Percentiles rank a stretch among this genome's conserved stretches.
Conservation (phyloP, 1,284 basidiomycete species). For the Sporisorium graminicola region DNA sequence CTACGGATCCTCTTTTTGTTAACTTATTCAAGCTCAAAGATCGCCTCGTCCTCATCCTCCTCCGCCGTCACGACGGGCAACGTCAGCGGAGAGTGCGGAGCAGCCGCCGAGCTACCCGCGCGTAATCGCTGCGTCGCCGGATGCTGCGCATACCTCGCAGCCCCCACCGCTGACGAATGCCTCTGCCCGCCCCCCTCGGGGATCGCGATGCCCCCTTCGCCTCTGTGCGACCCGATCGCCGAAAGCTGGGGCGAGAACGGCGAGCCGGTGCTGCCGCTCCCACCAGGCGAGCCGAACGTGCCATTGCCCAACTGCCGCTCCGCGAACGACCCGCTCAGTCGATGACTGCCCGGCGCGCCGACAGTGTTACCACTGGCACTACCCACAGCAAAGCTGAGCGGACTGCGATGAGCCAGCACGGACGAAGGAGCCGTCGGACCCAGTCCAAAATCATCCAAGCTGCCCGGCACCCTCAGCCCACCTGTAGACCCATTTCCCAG, state of each 20-base stretch:
- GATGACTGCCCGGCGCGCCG: background rate
- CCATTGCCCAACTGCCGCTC: constrained; percentile 27
- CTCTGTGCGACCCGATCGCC: constrained; percentile 40
- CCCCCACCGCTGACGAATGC: constrained; percentile 8
- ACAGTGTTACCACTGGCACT: background rate
- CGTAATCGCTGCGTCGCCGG: constrained; percentile 42
- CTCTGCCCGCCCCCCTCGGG: constrained; percentile 24
- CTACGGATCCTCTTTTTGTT: constrained; percentile 4
- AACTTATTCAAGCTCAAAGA: constrained; percentile 65
- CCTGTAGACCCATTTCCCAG: constrained; percentile 5
- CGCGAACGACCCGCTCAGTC: constrained; percentile 37
- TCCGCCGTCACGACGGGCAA: constrained; percentile 55
- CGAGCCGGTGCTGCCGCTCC: constrained; percentile 16
- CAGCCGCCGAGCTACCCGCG: constrained; percentile 32
- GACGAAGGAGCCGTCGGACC: constrained; percentile 62
- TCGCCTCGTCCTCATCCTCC: constrained; percentile 64
- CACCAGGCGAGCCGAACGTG: constrained; percentile 40
- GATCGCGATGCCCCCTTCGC: constrained; percentile 37
- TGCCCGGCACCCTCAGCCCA: constrained; percentile 23
- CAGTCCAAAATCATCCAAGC: constrained; percentile 47
- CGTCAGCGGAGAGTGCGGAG: constrained; percentile 46
- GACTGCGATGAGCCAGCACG: constrained; percentile 45
- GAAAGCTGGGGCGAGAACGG: constrained; percentile 39
- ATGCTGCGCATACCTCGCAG: constrained; percentile 24
- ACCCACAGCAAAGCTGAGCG: constrained; percentile 31